Base-by-base conservation (phyloP, 108 stramenopile genomes). In the Bacterosira constricta region DNA sequence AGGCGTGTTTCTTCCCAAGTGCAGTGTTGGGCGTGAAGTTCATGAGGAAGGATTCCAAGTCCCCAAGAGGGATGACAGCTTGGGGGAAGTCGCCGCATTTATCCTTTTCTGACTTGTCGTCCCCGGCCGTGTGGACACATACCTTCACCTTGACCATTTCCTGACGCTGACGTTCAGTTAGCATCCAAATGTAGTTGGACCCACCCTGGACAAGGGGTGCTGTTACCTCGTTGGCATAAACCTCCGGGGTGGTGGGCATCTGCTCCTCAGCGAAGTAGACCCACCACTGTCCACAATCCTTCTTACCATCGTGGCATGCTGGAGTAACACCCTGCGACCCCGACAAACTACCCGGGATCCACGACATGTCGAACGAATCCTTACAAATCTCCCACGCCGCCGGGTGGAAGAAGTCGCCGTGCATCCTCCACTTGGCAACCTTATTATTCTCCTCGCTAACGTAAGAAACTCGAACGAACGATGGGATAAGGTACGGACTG, bases 241-340 rank as follows among this genome's bases (percentile, higher is more conserved):
- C 84, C 60, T 90, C 92, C 6, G 93, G 93, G 25, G 75, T 80
- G 1, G 81, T 86, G 13, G 93, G 86, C 93, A 94, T 94, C 66
- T 94, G 93, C 39, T 91, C 80, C 74, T 94, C 93, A 8, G 87
- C 75, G 79, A 94, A 88, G 71, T 88, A 94, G n/a, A 91, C 68
- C 93, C 93, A 94, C 93, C 93, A 94, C 66, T 94, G 93, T 35
- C 92, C 92, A 64, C 92, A 93, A 15, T 88, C 86, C 61, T 84
- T 67, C 26, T 34, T 36, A 11, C 47, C 66, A 45, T 66, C 66
- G 51, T 82, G 79, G 62, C 92, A 93, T 29, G 82, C 75, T 6
- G 83, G 77, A 42, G 85, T 87, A 2, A 90, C 83, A n/a, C 90
- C 90, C 9, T 87, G 90, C 26, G 85, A 53, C 4, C 89, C 90